Conservation (phyloP, 2,329 filamentous ascomycete genomes). For the Dothidotthia symphoricarpi region DNA sequence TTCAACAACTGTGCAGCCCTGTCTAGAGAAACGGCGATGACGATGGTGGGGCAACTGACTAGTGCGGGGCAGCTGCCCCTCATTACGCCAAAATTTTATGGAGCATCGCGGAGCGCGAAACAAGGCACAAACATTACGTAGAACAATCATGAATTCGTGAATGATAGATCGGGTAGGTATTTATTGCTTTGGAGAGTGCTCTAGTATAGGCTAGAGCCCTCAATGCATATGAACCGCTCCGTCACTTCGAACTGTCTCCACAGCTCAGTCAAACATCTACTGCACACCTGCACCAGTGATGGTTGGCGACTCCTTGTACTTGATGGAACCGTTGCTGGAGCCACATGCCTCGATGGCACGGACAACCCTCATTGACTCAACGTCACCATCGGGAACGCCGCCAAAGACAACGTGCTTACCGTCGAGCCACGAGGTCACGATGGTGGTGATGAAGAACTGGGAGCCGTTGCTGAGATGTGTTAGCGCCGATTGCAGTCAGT, state of each 20-base stretch:
- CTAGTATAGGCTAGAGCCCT: neutral
- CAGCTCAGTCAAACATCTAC: conserved; percentile 35
- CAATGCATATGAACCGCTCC: conserved; percentile 1
- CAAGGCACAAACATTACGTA: neutral
- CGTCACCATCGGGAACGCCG: conserved; percentile 60
- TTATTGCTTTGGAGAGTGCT: conserved; percentile 15
- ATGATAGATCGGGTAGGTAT: conserved; percentile 19
- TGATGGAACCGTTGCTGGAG: conserved; percentile 54
- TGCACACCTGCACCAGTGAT: conserved; percentile 53
- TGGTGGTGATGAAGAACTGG: conserved; percentile 72
- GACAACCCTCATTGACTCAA: conserved; percentile 55
- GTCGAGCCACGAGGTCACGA: conserved; percentile 68
- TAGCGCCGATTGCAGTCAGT: conserved; percentile 5
- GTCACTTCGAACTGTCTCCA: neutral
- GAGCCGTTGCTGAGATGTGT: conserved; percentile 60
- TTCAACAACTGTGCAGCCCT: conserved; percentile 3
- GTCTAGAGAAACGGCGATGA: conserved; percentile 10
- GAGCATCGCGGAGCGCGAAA: conserved; percentile 1
- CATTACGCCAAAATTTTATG: conserved; percentile 17
- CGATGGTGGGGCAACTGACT: conserved; percentile 13
- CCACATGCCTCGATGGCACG: conserved; percentile 61
- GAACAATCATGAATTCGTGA: neutral
- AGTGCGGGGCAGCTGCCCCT: conserved; percentile 31
- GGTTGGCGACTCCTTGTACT: conserved; percentile 51
- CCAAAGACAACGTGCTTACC: conserved; percentile 84